Percentiles rank a stretch among this genome's conserved stretches.
Conservation (phyloP, 164 flowering plant genomes). For the Warburgia ugandensis region DNA sequence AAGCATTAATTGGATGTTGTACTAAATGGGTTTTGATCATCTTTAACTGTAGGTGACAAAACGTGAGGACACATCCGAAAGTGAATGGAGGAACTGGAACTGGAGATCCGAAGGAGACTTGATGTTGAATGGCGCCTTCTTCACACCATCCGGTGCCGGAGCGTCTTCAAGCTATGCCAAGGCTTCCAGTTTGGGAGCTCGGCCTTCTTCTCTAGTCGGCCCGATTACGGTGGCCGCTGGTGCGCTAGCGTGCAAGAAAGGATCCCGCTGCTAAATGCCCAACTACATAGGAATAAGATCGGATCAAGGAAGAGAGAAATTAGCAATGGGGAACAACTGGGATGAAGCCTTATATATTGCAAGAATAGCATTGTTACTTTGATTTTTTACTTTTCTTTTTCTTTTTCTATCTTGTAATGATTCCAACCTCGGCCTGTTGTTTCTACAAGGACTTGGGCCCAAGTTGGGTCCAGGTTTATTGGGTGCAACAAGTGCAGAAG, state of each 20-base stretch:
- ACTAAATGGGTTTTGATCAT: neutral
- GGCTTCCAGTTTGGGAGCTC: conserved; percentile 63
- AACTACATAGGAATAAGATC: neutral
- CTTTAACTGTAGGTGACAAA: conserved; percentile 58
- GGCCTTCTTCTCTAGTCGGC: conserved; percentile 47
- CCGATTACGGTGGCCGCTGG: conserved; percentile 48
- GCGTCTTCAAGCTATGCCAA: conserved; percentile 59
- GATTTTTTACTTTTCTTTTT: neutral
- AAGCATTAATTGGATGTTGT: neutral
- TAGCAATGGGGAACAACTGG: neutral
- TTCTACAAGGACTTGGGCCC: neutral
- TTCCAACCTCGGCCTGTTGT: conserved; percentile 18
- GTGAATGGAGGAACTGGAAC: conserved; percentile 62
- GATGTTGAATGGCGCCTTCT: conserved; percentile 69
- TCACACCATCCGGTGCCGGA: conserved; percentile 52
- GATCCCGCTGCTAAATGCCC: conserved; percentile 35
- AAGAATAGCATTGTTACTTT: neutral
- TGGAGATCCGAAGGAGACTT: conserved; percentile 79
- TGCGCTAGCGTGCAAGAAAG: conserved; percentile 51
- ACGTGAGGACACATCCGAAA: conserved; percentile 44
- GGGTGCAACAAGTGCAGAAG: conserved; percentile 5
- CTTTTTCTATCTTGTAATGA: neutral
- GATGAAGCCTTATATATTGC: neutral
- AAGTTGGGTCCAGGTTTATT: neutral
- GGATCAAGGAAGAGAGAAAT: neutral